Conservation (phyloP, 2,329 filamentous ascomycete species). For the Apiospora koreana region DNA sequence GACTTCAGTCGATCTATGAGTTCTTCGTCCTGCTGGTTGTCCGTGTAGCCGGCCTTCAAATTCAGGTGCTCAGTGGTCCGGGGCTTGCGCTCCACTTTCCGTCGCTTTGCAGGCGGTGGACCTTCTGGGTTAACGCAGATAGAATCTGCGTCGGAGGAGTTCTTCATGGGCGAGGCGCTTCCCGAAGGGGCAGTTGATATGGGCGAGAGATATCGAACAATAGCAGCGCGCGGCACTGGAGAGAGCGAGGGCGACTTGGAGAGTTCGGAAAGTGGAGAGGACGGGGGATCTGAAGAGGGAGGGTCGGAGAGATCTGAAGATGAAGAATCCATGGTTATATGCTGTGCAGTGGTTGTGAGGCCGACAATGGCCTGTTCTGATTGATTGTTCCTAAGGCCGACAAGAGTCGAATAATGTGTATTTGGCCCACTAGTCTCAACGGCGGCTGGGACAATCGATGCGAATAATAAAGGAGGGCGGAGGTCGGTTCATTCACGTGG, state of each 20-base stretch:
- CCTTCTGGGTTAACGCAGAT: slow-evolving; percentile 53
- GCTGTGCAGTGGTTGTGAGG: neutral
- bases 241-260: slow-evolving; percentile 54
- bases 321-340: slow-evolving; percentile 24
- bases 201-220: slow-evolving; percentile 55
- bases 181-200: slow-evolving; percentile 49
- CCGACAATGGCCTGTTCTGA: slow-evolving; percentile 1
- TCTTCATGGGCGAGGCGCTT: slow-evolving; percentile 52
- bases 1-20: slow-evolving; percentile 73
- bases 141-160: slow-evolving; percentile 33
- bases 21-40: slow-evolving; percentile 50
- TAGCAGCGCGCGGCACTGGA: slow-evolving; percentile 36
- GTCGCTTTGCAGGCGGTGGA: slow-evolving; percentile 73
- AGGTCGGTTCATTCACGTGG: slow-evolving; percentile 3
- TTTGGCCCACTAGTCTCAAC: neutral
- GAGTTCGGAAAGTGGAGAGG: slow-evolving; percentile 56
- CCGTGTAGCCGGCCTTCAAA: slow-evolving; percentile 53
- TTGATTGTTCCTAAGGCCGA: neutral
- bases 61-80: slow-evolving; percentile 84
- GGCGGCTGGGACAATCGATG: neutral
- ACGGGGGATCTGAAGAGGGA: slow-evolving; percentile 43
- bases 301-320: slow-evolving; percentile 33
- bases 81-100: slow-evolving; percentile 61
- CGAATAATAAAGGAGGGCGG: neutral
- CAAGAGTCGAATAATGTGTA: neutral